Base-by-base conservation (phyloP, 2,329 filamentous ascomycete genomes). In the Colletotrichum chrysophilum region DNA sequence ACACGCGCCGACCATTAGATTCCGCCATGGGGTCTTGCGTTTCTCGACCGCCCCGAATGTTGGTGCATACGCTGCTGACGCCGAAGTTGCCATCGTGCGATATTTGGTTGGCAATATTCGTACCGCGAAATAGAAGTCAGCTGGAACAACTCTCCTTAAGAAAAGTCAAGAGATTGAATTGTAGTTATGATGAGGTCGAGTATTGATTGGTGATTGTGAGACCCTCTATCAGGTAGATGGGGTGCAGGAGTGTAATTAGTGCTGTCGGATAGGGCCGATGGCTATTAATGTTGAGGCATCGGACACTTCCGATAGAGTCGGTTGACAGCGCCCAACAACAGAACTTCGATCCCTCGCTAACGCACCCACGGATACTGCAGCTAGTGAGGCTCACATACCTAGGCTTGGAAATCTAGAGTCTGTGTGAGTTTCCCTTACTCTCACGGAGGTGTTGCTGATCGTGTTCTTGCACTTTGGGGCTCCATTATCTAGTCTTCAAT, bases 11-110 rank as follows among this genome's bases (percentile, higher is more conserved):
- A 74, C 34, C n/a, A 43, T 10, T 0, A 74, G 48, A n/a, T 74
- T 74, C 5, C 71, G 36, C 71, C 71, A 74, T 16, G 43, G 71
- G 12, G 38, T 70, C 26, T 65, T 58, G 30, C 66, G 65, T 18
- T 70, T 73, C 9, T 73, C 66, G 21, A 68, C 21, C 18, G 38
- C 16, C 10, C 5, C 28, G 18, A 34, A 21, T 3, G 21, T 10
- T n/a, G 32, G 60, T 12, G 60, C 34, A n/a, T 26, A 38, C n/a
- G 18, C n/a, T 18, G 26, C 60, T 26, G 60, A 8, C 3, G 14
- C 32, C 26, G 60, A n/a, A 16, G 14, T 26, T 38, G 30, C 58
- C 58, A 61, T 64, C 16, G 2, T 58, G 21, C 21, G 2, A 58
- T 21, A 0, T 4, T 12, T 58, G n/a, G 13, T 16, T 58, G 26